These are phyloP conservation scores for Metschnikowia colocasiae DNA, from an alignment of 805 yeast genomes.

Conservation along the genomic window DNA sequence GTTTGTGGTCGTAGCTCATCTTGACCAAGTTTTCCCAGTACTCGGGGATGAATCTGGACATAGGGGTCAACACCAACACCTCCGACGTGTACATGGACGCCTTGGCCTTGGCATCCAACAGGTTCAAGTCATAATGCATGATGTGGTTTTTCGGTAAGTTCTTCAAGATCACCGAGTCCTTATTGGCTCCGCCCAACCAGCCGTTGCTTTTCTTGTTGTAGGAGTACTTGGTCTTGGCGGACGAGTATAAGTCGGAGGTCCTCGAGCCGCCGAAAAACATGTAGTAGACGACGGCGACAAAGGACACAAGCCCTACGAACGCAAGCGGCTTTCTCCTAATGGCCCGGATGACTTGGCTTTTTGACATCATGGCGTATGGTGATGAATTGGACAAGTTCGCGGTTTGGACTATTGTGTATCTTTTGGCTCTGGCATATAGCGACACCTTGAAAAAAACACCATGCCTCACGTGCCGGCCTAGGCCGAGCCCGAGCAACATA, in stretches of 20 bases:
- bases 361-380: slow-evolving; percentile 16
- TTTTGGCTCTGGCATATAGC: slow-evolving; percentile 6
- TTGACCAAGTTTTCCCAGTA: slow-evolving; percentile 84
- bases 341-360: slow-evolving; percentile 35
- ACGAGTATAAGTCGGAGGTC: slow-evolving; percentile 9
- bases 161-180: slow-evolving; percentile 54
- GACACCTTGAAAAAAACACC: neutral
- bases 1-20: slow-evolving; percentile 77
- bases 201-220: slow-evolving; percentile 44
- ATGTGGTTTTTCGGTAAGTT: slow-evolving; percentile 70
- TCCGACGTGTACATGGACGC: slow-evolving; percentile 77
- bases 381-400: slow-evolving; percentile 1
- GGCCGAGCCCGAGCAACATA: too few species aligned
- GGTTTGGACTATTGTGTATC: neutral
- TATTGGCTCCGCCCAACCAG: slow-evolving; percentile 45
- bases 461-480: neutral
- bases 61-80: slow-evolving; percentile 83
- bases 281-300: slow-evolving; percentile 41
- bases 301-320: slow-evolving; percentile 44
- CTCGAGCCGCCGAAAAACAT: slow-evolving; percentile 25
- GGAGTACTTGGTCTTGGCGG: slow-evolving; percentile 37
- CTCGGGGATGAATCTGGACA: slow-evolving; percentile 77
- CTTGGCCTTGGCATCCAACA: slow-evolving; percentile 63
- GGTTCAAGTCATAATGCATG: slow-evolving; percentile 80
- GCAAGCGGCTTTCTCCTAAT: slow-evolving; percentile 60